phyloP scores from a whole-genome alignment of 1,284 basidiomycete species.

The Dichomitus squalens region DNA sequence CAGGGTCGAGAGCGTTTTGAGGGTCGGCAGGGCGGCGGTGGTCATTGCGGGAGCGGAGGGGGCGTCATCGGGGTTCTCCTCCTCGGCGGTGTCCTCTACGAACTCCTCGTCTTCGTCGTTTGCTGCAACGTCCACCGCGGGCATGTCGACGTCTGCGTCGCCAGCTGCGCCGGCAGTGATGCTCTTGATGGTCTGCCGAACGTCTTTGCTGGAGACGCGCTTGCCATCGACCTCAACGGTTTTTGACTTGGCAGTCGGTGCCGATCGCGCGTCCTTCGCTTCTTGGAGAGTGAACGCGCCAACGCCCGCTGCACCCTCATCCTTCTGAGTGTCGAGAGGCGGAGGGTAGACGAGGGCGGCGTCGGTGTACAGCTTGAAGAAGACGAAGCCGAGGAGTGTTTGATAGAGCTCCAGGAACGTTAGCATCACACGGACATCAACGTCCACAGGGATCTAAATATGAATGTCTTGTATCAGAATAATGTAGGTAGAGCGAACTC shows the following conservation, averaged over 20 bases:
- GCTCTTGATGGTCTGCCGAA: slow-evolving; percentile 73
- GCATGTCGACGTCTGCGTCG: slow-evolving; percentile 44
- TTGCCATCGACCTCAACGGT: slow-evolving; percentile 56
- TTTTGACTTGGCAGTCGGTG: slow-evolving; percentile 38
- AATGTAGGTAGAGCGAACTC: not conserved
- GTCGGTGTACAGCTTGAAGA: slow-evolving; percentile 98
- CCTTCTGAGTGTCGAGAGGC: slow-evolving; percentile 82
- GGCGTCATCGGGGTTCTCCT: slow-evolving; percentile 52
- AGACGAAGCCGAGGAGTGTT: slow-evolving; percentile 92
- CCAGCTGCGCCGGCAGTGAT: slow-evolving; percentile 41
- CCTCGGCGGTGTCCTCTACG: slow-evolving; percentile 64
- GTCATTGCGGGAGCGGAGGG: slow-evolving; percentile 78
- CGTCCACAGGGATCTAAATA: slow-evolving; percentile 87
- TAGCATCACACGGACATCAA: slow-evolving; percentile 97
- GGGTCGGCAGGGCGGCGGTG: slow-evolving; percentile 73
- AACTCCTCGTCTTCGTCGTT: slow-evolving; percentile 71
- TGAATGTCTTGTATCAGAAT: slow-evolving; percentile 5
- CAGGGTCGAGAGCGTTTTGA: slow-evolving; percentile 70
- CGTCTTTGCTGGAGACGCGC: slow-evolving; percentile 67
- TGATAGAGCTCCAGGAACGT: slow-evolving; percentile 99
- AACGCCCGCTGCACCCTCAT: slow-evolving; percentile 88
- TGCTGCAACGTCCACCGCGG: slow-evolving; percentile 34
- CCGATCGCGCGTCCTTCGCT: slow-evolving; percentile 36
- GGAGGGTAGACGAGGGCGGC: slow-evolving; percentile 94
- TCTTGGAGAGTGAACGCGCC: slow-evolving; percentile 87